These are phyloP conservation scores for Allium sativum DNA, from an alignment of 106 monocot genomes.

Conservation along the genomic window DNA sequence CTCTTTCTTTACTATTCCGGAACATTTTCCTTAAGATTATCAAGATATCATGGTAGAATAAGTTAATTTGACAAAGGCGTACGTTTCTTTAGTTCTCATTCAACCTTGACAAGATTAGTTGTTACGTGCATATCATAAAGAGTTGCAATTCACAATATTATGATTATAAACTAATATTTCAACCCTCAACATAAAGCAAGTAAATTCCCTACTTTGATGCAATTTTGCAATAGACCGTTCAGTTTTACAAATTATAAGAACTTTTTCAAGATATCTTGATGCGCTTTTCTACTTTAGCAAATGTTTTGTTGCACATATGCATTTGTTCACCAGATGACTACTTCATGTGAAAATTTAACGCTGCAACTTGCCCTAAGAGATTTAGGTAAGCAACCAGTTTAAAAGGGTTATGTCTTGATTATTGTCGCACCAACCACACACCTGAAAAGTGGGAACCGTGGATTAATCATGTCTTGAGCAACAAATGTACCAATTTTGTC, in stretches of 20 bases:
- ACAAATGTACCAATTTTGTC: background rate
- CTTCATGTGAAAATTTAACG: background rate
- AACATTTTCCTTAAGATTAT: background rate
- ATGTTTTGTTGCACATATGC: background rate
- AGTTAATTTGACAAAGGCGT: background rate
- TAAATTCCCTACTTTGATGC: background rate
- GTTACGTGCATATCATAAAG: too few relatives aligned
- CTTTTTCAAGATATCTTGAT: background rate
- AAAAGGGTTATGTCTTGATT: too few relatives aligned
- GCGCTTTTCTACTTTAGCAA: background rate
- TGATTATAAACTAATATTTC: background rate
- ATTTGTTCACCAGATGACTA: too few relatives aligned
- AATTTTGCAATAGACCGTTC: background rate
- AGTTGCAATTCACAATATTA: too few relatives aligned
- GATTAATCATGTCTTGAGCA: background rate
- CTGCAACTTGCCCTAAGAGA: background rate
- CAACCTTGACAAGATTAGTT: too few relatives aligned
- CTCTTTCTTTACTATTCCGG: slow-evolving; percentile 2
- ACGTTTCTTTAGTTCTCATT: too few relatives aligned
- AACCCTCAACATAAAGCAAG: background rate
- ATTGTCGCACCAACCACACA: background rate
- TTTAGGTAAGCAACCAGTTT: too few relatives aligned
- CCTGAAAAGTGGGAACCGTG: slow-evolving; percentile 8
- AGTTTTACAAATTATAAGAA: background rate
- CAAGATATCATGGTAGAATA: background rate